These are phyloP conservation scores for Pyrenochaeta sp. DNA, from an alignment of 2,329 filamentous ascomycete genomes.

Conservation along the genomic window DNA sequence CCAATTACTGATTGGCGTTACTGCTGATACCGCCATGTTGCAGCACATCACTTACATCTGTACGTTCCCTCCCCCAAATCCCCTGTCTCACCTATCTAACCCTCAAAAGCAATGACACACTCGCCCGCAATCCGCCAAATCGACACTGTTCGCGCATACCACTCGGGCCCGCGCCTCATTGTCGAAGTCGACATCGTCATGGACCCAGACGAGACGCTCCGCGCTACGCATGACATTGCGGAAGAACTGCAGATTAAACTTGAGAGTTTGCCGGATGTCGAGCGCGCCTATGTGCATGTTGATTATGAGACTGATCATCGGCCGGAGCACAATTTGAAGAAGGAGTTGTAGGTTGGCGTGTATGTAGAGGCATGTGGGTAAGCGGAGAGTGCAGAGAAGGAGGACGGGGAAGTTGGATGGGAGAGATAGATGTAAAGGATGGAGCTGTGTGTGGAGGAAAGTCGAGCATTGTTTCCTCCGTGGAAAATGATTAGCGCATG, in stretches of 20 bases:
- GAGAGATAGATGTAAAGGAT: no score
- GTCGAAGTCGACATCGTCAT: slow-evolving; percentile 95
- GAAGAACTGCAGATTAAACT: slow-evolving; percentile 94
- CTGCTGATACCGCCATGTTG: slow-evolving; percentile 82
- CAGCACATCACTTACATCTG: slow-evolving; percentile 96
- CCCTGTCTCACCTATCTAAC: not conserved
- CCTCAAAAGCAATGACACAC: slow-evolving; percentile 77
- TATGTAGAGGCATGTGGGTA: not conserved
- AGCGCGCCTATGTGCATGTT: slow-evolving; percentile 94
- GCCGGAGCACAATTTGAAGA: slow-evolving; percentile 79
- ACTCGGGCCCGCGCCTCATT: slow-evolving; percentile 85
- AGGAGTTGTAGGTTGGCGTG: slow-evolving; percentile 60
- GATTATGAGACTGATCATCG: slow-evolving; percentile 97
- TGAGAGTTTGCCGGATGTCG: slow-evolving; percentile 88
- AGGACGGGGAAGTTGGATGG: no score
- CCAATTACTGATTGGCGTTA: slow-evolving; percentile 86
- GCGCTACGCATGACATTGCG: slow-evolving; percentile 87
- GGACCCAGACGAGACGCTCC: slow-evolving; percentile 75
- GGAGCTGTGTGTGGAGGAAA: no score
- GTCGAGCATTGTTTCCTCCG: no score
- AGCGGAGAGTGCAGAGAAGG: not conserved
- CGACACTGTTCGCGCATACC: slow-evolving; percentile 94
- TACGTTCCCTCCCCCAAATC: slow-evolving; percentile 37
- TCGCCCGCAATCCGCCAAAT: slow-evolving; percentile 80
- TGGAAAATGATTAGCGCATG: no score